These are phyloP conservation scores for Podospora fimiseda DNA, from an alignment of 495 filamentous ascomycete species.

Conservation along the genomic window DNA sequence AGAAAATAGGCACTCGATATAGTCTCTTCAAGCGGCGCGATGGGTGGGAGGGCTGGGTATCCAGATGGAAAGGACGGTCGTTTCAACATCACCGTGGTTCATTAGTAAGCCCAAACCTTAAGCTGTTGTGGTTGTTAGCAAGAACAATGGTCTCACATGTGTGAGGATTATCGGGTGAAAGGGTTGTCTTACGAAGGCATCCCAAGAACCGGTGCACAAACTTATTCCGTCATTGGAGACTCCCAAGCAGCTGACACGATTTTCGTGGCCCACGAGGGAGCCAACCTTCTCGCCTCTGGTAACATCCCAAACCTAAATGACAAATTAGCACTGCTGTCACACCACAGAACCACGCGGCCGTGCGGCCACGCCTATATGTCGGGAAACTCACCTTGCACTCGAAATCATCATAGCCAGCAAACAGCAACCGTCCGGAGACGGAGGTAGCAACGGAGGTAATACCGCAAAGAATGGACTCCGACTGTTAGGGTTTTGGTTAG, in stretches of 20 bases:
- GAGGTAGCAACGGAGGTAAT: constrained; percentile 98
- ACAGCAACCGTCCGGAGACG: constrained; percentile 89
- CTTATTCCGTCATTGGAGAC: constrained; percentile 99
- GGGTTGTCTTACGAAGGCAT: constrained; percentile 73
- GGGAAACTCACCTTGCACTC: constrained; percentile 84
- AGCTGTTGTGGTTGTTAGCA: constrained; percentile 48
- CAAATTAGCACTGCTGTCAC: constrained; percentile 8
- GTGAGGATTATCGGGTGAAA: neutral
- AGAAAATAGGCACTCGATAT: constrained; percentile 28
- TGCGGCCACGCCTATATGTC: neutral
- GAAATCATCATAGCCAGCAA: constrained; percentile 97
- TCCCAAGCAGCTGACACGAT: constrained; percentile 95
- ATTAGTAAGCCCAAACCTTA: constrained; percentile 76
- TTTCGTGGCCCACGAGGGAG: constrained; percentile 93
- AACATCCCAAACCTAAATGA: constrained; percentile 84
- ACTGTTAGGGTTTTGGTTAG: constrained; percentile 45
- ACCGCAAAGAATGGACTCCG: constrained; percentile 92
- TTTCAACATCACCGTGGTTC: constrained; percentile 19
- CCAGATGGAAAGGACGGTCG: constrained; percentile 21
- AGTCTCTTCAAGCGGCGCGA: constrained; percentile 21
- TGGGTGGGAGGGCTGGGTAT: constrained; percentile 20
- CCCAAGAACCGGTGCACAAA: constrained; percentile 98
- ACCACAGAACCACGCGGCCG: neutral
- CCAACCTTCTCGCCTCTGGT: constrained; percentile 95
- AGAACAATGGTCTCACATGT: neutral